Base-by-base conservation (phyloP, 1,284 basidiomycete genomes). In the Sporisorium iseilematis-ciliati region DNA sequence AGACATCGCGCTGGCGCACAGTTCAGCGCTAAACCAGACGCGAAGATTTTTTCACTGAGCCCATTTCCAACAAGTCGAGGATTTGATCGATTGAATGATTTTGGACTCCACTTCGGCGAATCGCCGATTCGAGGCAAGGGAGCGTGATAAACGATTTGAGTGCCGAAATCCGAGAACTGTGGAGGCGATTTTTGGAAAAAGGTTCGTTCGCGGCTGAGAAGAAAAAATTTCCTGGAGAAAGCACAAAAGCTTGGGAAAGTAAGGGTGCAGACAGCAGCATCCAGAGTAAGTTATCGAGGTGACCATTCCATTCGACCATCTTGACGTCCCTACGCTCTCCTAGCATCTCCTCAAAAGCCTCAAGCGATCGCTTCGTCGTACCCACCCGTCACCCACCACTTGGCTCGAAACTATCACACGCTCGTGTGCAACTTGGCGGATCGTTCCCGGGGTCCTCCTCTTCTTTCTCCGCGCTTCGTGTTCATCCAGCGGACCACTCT, bases 1-100 rank as follows among this genome's bases (percentile, higher is more conserved):
- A 62, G 72, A 65, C 59, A 75, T 62, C 63, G 54, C 26, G 33
- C 54, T 48, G 38, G 57, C 62, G 51, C 58, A 49, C 21, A n/a
- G 21, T 35, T 58, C 52, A 56, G 53, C 48, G 72, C 46, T 33
- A 62, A 31, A 53, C 11, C 49, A 52, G 65, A 63, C 53, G 56
- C 62, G 52, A 69, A 75, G 29, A 74, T 60, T 74, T 65, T 65
- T 25, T 18, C 20, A 11, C 57, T 12, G 16, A 31, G 20, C 46
- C 12, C 10, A 23, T 57, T 57, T 57, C 56, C 29, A 21, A 8
- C 41, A 8, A 51, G 52, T 43, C 41, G 25, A 25, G 25, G 8
- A 41, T 38, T 45, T 45, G 49, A 52, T 52, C 49, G 57, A 59
- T 59, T 59, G 57, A 59, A 45, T 59, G 57, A 59, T 51, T 50